Conservation (phyloP, 75 land plant species). For the Larix kaempferi region DNA sequence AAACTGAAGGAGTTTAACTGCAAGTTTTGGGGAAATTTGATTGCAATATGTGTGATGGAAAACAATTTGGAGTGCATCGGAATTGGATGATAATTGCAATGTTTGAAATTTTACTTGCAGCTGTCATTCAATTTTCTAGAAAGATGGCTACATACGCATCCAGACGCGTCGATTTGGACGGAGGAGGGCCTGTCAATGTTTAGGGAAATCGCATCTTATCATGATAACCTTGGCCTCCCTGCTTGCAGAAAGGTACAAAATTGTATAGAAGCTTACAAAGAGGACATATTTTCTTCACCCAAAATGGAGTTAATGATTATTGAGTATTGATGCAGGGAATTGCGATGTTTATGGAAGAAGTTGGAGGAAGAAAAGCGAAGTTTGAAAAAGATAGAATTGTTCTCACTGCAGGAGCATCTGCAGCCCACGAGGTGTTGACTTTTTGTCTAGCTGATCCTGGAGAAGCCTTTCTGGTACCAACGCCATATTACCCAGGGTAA, state of each 20-base stretch:
- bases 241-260: constrained; percentile 39
- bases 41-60: no score
- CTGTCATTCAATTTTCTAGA: constrained; percentile 59
- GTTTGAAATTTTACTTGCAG: constrained; percentile 10
- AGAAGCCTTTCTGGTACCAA: constrained; percentile 65
- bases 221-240: constrained; percentile 55
- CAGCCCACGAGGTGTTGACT: constrained; percentile 52
- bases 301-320: no score
- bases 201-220: constrained; percentile 56
- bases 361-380: constrained; percentile 39
- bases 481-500: constrained; percentile 85
- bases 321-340: constrained; percentile 43
- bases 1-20: no score
- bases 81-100: no score
- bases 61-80: no score
- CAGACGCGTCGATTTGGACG: constrained; percentile 32
- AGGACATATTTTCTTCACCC: no score
- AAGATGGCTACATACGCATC: constrained; percentile 38
- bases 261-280: no score
- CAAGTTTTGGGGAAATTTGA: no score
- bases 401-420: constrained; percentile 67
- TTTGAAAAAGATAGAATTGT: constrained; percentile 61
- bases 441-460: constrained; percentile 70
- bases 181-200: constrained; percentile 15
- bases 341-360: constrained; percentile 56